phyloP scores from a whole-genome alignment of 495 filamentous ascomycete genomes.

The Sphaerosporella brunnea region DNA sequence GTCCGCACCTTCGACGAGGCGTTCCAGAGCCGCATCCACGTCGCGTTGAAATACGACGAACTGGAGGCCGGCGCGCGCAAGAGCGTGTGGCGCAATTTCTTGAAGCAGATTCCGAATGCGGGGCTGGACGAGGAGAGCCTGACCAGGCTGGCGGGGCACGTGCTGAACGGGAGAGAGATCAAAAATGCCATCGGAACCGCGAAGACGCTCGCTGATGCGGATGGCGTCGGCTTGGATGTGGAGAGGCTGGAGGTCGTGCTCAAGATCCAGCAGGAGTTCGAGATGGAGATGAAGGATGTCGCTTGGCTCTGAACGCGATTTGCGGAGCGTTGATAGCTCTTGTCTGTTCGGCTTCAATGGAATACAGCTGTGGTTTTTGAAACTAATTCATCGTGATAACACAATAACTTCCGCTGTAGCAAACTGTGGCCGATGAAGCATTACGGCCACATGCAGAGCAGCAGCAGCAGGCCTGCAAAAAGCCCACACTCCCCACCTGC shows the following conservation, averaged over 20 bases:
- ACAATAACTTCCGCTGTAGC: too few species aligned
- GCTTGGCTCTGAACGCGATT: too few species aligned
- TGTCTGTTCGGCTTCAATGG: too few species aligned
- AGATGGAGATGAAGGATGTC: conserved; percentile 39
- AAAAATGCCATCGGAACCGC: conserved; percentile 81
- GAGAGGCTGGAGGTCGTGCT: conserved; percentile 65
- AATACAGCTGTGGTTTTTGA: too few species aligned
- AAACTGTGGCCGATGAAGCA: too few species aligned
- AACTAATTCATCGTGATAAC: too few species aligned
- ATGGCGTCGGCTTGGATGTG: conserved; percentile 50
- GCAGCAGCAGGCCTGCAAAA: too few species aligned
- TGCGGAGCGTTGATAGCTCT: too few species aligned
- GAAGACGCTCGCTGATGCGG: conserved; percentile 63
- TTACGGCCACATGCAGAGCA: too few species aligned
- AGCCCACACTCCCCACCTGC: too few species aligned
- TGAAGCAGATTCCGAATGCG: conserved; percentile 5
- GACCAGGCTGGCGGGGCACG: conserved; percentile 5
- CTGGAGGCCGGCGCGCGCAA: conserved; percentile 14
- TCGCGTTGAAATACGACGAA: conserved; percentile 32
- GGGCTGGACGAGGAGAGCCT: conserved; percentile 7
- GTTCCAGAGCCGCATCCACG: conserved; percentile 33
- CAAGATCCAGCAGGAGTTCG: conserved; percentile 65
- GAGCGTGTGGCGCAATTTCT: conserved; percentile 7
- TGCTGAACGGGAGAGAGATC: conserved; percentile 37
- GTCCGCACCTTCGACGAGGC: conserved; percentile 36